A percentile compares a stretch with the other conserved stretches of the same genome.
Conservation (phyloP, 768 basidiomycete species). For the Podaxis rugospora region DNA sequence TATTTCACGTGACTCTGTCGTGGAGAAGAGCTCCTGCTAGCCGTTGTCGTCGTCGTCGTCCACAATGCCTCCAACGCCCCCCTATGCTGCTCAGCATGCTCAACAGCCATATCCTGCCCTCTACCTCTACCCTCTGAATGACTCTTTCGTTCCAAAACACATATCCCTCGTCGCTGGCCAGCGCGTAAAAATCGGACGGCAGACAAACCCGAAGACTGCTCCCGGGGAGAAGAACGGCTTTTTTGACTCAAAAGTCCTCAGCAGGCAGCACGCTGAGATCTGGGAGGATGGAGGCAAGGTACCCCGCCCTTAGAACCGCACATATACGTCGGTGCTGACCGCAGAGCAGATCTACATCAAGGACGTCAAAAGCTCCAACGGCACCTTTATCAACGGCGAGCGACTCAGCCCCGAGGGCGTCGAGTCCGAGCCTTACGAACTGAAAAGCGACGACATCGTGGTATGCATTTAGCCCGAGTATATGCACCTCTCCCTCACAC, state of each 20-base stretch:
- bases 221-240: slow-evolving; percentile 93
- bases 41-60: slow-evolving; percentile 5
- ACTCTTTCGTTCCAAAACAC: slow-evolving; percentile 92
- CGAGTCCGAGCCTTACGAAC: slow-evolving; percentile 89
- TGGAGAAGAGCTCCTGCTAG: neutral
- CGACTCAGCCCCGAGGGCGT: slow-evolving; percentile 84
- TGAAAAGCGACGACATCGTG: slow-evolving; percentile 94
- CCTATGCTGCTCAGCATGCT: slow-evolving; percentile 22
- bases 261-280: slow-evolving; percentile 95
- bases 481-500: slow-evolving; percentile 12
- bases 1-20: neutral
- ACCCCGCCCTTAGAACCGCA: slow-evolving; percentile 15
- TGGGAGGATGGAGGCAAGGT: slow-evolving; percentile 93
- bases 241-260: slow-evolving; percentile 93
- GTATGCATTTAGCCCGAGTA: slow-evolving; percentile 43
- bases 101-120: slow-evolving; percentile 38
- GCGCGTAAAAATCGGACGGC: slow-evolving; percentile 88
- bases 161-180: slow-evolving; percentile 69
- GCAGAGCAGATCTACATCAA: slow-evolving; percentile 89
- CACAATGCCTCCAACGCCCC: slow-evolving; percentile 18
- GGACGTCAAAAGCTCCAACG: slow-evolving; percentile 97
- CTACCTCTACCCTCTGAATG: slow-evolving; percentile 88
- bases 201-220: slow-evolving; percentile 93
- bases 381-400: slow-evolving; percentile 97
- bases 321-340: slow-evolving; percentile 10